Base-by-base conservation (phyloP, 108 stramenopile species). In the Cyclotella choctawhatcheeana region DNA sequence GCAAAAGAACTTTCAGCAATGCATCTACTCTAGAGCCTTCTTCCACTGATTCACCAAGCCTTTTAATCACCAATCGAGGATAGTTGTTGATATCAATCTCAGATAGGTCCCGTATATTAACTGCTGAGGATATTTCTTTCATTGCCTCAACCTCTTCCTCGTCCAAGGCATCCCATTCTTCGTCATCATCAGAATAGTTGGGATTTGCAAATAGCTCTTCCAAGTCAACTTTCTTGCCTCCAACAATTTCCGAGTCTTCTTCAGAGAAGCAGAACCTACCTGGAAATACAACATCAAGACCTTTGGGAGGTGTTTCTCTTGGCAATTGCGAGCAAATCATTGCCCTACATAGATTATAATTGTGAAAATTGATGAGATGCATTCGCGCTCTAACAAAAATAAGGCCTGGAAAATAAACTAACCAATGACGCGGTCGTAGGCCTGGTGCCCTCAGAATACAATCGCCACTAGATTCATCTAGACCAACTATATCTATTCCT, bases 121-220 rank as follows among this genome's bases (percentile, higher is more conserved):
- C 79, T 25, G 90, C 90, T 16, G 91, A 93, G 10, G 89, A 85
- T 55, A 89, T 89, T 70, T 91, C 90, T 62, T 90, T 86, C 86
- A 91, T 86, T 12, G 90, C 88, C 72, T 94, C 94, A 12, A 86
- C 83, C 55, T 91, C 94, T 80, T 95, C 92, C 76, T 93, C 73
- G 62, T 93, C 94, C 45, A 90, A 52, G 22, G 88, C 84, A 75
- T 92, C 94, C 90, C 89, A 92, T 60, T 88, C 88, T 72, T 95
- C 94, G 10, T 82, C 85, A 33, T 89, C 86, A 8, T 82, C 71
- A 48, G 85, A 86, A 25, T 87, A 88, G 17, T 82, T 77, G 5
- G 74, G 48, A 62, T 79, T 85, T 12, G 52, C 72, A 31, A 82
- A 32, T 34, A 89, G 48, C 20, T 58, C 70, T 37, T 81, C 74